Conservation (phyloP, 2,329 filamentous ascomycete genomes). For the Nothomitra cinnamomea region DNA sequence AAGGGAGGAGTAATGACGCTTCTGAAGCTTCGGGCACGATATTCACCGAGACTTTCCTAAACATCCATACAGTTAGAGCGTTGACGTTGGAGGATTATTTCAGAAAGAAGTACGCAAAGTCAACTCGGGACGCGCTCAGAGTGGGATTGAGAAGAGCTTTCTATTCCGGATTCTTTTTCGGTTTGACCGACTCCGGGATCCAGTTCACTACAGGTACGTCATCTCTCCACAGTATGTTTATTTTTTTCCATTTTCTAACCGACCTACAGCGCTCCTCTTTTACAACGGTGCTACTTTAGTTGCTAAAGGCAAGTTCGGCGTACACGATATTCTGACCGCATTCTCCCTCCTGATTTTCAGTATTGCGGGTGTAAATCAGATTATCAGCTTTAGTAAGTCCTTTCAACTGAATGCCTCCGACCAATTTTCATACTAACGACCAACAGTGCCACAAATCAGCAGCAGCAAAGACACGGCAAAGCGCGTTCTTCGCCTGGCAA, state of each 20-base stretch:
- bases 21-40: conserved; percentile 42
- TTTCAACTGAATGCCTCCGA: not conserved
- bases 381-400: conserved; percentile 42
- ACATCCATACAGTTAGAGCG: conserved; percentile 62
- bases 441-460: conserved; percentile 56
- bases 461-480: conserved; percentile 55
- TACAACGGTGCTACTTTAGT: conserved; percentile 62
- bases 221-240: not conserved
- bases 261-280: conserved; percentile 48
- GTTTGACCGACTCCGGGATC: conserved; percentile 56
- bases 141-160: conserved; percentile 49
- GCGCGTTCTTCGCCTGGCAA: conserved; percentile 52
- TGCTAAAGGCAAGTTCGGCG: conserved; percentile 28
- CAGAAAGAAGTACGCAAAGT: conserved; percentile 38
- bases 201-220: conserved; percentile 44
- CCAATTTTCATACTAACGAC: not conserved
- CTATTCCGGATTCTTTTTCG: conserved; percentile 55
- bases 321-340: conserved; percentile 50
- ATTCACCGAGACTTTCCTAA: conserved; percentile 58
- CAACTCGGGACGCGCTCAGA: conserved; percentile 34
- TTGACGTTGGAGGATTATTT: conserved; percentile 62
- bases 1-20: conserved; percentile 46
- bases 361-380: conserved; percentile 51
- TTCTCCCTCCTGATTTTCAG: conserved; percentile 75
- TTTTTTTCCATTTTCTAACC: not conserved